Base-by-base conservation (phyloP, 164 flowering plant genomes). In the Macadamia tetraphylla region DNA sequence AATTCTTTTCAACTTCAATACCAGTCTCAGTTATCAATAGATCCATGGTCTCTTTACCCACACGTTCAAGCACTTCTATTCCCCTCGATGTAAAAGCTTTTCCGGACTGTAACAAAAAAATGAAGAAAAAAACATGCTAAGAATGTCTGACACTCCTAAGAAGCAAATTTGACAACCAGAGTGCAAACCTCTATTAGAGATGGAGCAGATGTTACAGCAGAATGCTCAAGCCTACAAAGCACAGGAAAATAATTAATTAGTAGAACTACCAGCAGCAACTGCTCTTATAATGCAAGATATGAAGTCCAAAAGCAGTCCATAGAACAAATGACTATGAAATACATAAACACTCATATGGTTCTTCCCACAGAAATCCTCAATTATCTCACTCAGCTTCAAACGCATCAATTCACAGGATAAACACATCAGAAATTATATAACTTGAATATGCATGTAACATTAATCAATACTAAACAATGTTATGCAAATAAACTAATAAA, bases 31-130 rank as follows among this genome's bases (percentile, higher is more conserved):
- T 61, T 57, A 95, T 92, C 68, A 92, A 74, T 62, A 95, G 79
- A 60, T 95, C 97, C 89, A 95, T 87, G 12, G 99, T 92, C 76
- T 92, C 99, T 81, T 89, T 95, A 29, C 99, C 97, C 0, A 92
- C 91, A 70, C 67, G 78, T 70, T 95, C 97, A 67, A 92, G 94
- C 73, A 88, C 97, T 82, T 93, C 88, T 73, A 92, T 86, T 72
- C 99, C 98, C 80, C 86, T 95, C 31, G 92, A 73, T 30, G 97
- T 89, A 68, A 95, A 87, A 70, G 95, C 89, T 84, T 82, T 95
- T 70, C 99, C 99, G 65, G 87, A 84, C 99, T 95, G 85, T 42
- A 69, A 69, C 15, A 73, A 4, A 48, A 44, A 3, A 4, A 44
- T 63, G 43, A 66, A 73, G 3, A 48, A 58, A 64, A 44, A 3